A percentile compares a stretch with the other conserved stretches of the same genome.
These are phyloP conservation scores for Chenopodium quinoa DNA, from an alignment of 148 eudicot genomes.

Conservation along the genomic window DNA sequence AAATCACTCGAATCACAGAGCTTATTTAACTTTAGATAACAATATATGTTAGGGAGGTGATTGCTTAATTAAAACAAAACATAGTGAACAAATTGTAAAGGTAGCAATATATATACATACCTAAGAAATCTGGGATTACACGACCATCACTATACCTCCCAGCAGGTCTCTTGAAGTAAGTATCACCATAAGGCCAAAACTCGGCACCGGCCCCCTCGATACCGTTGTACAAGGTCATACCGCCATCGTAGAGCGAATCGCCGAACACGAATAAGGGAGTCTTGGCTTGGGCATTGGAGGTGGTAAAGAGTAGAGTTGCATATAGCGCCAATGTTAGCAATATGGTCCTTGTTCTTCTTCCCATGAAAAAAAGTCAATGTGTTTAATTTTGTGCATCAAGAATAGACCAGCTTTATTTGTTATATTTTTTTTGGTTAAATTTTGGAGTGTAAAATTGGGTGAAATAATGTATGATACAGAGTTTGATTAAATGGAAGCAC, in stretches of 20 bases:
- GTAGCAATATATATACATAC: conserved; percentile 4
- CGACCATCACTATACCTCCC: conserved; percentile 40
- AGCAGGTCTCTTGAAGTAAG: conserved; percentile 36
- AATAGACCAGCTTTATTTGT: no score
- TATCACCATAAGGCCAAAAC: conserved; percentile 36
- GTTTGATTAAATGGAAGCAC: background rate
- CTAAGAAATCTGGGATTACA: conserved; percentile 35
- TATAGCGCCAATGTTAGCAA: background rate
- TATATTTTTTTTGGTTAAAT: no score
- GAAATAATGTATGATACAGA: background rate
- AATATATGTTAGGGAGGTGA: no score
- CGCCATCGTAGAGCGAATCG: conserved; percentile 41
- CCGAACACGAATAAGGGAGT: conserved; percentile 36
- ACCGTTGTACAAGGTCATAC: conserved; percentile 28
- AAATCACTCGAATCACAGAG: no score
- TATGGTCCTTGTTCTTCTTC: background rate
- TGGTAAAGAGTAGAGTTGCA: background rate
- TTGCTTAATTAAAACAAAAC: no score
- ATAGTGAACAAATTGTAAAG: no score
- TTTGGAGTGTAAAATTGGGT: background rate
- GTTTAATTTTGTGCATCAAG: background rate
- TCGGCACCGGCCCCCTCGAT: conserved; percentile 18
- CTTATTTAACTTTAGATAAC: no score
- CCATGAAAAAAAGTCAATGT: conserved; percentile 13
- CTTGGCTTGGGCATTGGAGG: background rate